Base-by-base conservation (phyloP, 768 basidiomycete species). In the Termitomyces heimii region DNA sequence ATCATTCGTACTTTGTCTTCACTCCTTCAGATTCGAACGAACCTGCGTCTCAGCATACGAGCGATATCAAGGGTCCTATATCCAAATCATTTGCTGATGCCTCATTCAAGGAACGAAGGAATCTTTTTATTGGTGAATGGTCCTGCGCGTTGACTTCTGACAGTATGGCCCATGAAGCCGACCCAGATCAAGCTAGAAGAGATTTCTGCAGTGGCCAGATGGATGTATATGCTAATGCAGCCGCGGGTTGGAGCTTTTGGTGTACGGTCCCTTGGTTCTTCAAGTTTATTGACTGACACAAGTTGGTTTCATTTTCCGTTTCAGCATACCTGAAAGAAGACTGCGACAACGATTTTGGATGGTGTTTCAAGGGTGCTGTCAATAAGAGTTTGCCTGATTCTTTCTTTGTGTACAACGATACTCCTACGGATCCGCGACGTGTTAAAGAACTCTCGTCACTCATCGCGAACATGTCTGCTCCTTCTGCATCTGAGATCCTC, bases 51-150 rank as follows among this genome's bases (percentile, higher is more conserved):
- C 72, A 83, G 56, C 90, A 89, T 62, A 82, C 84, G 9, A 16
- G 73, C 72, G 68, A 78, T 66, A 45, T 87, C 71, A 9, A 69
- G 66, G 55, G 69, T 54, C 67, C 45, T 62, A 76, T 63, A 65
- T 83, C 63, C 60, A 68, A 67, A 64, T 73, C 64, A 48, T 66
- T 66, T 62, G 63, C 63, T 13, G 57, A 54, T 2, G 66, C 68
- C 1, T 68, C 71, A 8, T 50, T 43, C 14, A 62, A 63, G 42
- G 63, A 70, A 44, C 68, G 63, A 9, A 63, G 73, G 9, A 84
- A 84, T 22, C 67, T 94, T 13, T 77, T 94, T n/a, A 77, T 93
- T 2, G 90, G 81, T 24, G 92, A 94, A 66, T 94, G 85, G 83
- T 89, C 87, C n/a, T 89, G 85, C 22, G 87, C 86, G 0, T 72